A percentile compares a stretch with the other conserved stretches of the same genome.
Evolutionary conservation across 2,329 filamentous ascomycete species (phyloP).

Genomic region (Hypoxylon sp.): DNA sequence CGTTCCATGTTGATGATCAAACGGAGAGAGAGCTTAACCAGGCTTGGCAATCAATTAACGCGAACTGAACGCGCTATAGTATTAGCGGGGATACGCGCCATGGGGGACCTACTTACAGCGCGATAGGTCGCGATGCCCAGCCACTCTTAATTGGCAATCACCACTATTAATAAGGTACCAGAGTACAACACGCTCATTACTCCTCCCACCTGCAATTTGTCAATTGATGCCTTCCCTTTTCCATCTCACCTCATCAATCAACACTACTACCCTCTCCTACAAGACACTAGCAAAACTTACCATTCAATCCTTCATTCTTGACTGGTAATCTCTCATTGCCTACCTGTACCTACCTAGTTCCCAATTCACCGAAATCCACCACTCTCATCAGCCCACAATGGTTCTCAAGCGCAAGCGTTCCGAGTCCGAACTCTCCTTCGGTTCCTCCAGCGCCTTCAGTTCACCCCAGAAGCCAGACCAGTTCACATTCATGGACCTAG

Average conservation of each 20-base stretch:
- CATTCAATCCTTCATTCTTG: no score
- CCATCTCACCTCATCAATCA: constrained; percentile 16
- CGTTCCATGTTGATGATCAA: no score
- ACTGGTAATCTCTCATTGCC: no score
- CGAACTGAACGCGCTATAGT: constrained; percentile 34
- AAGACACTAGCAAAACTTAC: no score
- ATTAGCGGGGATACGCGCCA: constrained; percentile 13
- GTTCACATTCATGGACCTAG: constrained; percentile 49
- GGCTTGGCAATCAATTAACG: constrained; percentile 33
- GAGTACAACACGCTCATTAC: constrained; percentile 15
- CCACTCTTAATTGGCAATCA: constrained; percentile 17
- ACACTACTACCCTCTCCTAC: neutral
- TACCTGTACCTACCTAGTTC: no score
- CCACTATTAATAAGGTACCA: constrained; percentile 14
- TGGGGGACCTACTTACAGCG: constrained; percentile 5
- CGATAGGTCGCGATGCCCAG: constrained; percentile 31
- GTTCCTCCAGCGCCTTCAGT: constrained; percentile 56
- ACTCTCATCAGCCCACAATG: constrained; percentile 55
- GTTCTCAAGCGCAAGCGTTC: constrained; percentile 71
- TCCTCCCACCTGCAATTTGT: constrained; percentile 23
- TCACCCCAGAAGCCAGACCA: constrained; percentile 48
- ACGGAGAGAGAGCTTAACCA: no score
- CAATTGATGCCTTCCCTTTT: constrained; percentile 21
- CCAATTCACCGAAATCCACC: no score
- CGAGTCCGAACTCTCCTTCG: constrained; percentile 62